These are phyloP conservation scores for Pleurotus salmoneostramineus DNA, from an alignment of 768 basidiomycete genomes.

Conservation along the genomic window DNA sequence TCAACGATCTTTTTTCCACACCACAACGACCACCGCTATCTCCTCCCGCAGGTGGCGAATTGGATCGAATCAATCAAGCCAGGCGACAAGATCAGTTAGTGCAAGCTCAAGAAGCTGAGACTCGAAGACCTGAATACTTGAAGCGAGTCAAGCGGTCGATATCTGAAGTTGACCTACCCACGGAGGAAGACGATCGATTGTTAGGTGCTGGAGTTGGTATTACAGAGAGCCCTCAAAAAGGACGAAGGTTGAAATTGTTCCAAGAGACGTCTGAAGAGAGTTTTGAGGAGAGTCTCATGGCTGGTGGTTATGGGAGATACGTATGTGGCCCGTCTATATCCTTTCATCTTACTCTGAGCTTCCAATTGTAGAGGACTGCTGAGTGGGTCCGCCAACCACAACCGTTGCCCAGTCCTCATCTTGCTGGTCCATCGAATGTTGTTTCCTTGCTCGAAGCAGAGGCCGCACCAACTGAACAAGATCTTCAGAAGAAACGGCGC, in stretches of 20 bases:
- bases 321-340: conserved; percentile 33
- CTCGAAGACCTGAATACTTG: conserved; percentile 68
- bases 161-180: conserved; percentile 35
- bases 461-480: conserved; percentile 48
- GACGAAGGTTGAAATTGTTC: conserved; percentile 69
- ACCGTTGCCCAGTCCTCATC: conserved; percentile 36
- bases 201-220: conserved; percentile 45
- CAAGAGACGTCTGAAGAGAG: conserved; percentile 83
- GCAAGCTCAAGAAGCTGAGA: conserved; percentile 52
- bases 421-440: conserved; percentile 39
- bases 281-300: conserved; percentile 82
- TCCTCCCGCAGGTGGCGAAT: conserved; percentile 44
- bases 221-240: conserved; percentile 67
- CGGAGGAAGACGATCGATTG: conserved; percentile 21
- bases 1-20: conserved; percentile 24
- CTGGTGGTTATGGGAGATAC: conserved; percentile 76
- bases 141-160: conserved; percentile 51
- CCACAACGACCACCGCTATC: conserved; percentile 17
- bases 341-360: not conserved
- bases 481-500: conserved; percentile 63
- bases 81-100: conserved; percentile 46
- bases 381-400: conserved; percentile 60
- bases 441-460: conserved; percentile 37
- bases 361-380: conserved; percentile 42
- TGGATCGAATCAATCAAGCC: conserved; percentile 55